A percentile compares a stretch with the other conserved stretches of the same genome.
Conservation (phyloP, 2,329 filamentous ascomycete species). For the Beauveria scarabaeidicola region DNA sequence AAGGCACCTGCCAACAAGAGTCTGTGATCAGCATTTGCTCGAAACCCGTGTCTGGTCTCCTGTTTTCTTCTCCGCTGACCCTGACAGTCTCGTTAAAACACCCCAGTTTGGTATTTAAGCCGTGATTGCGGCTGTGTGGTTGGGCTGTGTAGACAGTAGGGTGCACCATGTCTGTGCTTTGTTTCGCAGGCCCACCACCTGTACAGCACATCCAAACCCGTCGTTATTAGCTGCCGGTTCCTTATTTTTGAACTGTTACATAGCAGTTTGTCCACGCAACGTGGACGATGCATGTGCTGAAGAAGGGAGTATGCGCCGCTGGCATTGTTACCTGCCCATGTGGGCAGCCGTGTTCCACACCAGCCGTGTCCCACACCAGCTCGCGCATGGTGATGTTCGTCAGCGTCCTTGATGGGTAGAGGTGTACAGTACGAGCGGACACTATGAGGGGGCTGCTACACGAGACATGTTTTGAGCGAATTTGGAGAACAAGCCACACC, state of each 20-base stretch:
- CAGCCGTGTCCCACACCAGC: neutral
- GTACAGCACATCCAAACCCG: neutral
- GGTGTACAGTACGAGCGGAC: slow-evolving; percentile 7
- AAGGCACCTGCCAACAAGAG: neutral
- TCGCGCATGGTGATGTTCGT: neutral
- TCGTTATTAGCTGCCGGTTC: neutral
- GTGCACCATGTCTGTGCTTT: neutral
- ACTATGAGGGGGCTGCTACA: slow-evolving; percentile 6
- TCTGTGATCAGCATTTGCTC: neutral
- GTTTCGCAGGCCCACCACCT: neutral
- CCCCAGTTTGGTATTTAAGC: neutral
- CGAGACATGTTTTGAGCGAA: neutral
- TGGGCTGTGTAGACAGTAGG: neutral
- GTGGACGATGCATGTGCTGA: neutral
- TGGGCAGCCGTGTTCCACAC: neutral
- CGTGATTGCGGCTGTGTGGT: neutral
- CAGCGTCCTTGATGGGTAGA: neutral
- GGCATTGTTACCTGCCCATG: slow-evolving; percentile 2
- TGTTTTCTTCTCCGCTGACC: neutral
- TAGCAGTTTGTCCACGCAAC: neutral
- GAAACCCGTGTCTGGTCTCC: slow-evolving; percentile 1
- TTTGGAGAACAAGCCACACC: slow-evolving; percentile 6
- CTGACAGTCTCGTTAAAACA: neutral
- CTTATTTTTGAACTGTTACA: neutral
- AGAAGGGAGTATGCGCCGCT: neutral